These are phyloP conservation scores for Arachnomyces sp. DNA, from an alignment of 2,329 filamentous ascomycete genomes.

Conservation along the genomic window DNA sequence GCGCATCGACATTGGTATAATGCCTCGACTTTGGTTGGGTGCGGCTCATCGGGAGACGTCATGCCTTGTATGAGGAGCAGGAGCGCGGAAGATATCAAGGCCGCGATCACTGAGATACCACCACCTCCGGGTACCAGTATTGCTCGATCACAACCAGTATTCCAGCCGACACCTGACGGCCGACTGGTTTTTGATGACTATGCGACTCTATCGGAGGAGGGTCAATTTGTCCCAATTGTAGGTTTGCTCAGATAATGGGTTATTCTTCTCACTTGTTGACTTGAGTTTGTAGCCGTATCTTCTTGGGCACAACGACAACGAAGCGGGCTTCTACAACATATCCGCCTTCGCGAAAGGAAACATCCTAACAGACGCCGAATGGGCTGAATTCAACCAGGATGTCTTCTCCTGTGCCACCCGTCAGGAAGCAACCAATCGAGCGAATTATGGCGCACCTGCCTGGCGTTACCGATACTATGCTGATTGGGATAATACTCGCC, in stretches of 20 bases:
- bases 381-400: constrained; percentile 34
- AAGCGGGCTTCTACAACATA: constrained; percentile 42
- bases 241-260: constrained; percentile 1
- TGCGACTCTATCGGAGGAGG: constrained; percentile 21
- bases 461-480: constrained; percentile 44
- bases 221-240: constrained; percentile 32
- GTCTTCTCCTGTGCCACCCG: constrained; percentile 41
- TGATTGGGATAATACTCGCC: constrained; percentile 42
- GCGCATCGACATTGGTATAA: constrained; percentile 37
- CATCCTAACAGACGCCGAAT: constrained; percentile 31
- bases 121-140: constrained; percentile 25
- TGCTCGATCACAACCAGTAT: constrained; percentile 21
- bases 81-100: constrained; percentile 29
- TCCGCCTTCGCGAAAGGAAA: constrained; percentile 34
- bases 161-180: constrained; percentile 37
- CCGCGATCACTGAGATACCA: constrained; percentile 28
- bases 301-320: constrained; percentile 38
- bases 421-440: constrained; percentile 30
- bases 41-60: constrained; percentile 21
- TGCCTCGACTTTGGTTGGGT: constrained; percentile 33
- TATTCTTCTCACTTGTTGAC: neutral
- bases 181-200: constrained; percentile 38
- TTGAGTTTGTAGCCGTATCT: constrained; percentile 28
- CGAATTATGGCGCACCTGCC: constrained; percentile 26
- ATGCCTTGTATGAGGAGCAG: constrained; percentile 34